phyloP scores from a whole-genome alignment of 495 filamentous ascomycete genomes.

The Talaromyces adpressus region DNA sequence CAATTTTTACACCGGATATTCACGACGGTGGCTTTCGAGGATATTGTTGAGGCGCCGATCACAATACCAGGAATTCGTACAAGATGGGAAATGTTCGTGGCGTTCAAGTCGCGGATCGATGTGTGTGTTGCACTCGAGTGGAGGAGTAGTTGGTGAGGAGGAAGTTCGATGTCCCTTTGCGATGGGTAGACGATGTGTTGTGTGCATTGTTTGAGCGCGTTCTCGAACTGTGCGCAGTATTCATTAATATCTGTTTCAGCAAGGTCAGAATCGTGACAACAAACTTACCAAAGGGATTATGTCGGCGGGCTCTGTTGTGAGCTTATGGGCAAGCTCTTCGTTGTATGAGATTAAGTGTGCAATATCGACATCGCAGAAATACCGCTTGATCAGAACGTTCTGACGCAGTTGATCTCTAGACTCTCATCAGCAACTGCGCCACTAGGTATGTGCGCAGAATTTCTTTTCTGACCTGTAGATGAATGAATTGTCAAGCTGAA shows the following conservation, averaged over 20 bases:
- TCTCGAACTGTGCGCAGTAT: conserved; percentile 69
- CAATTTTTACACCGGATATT: conserved; percentile 88
- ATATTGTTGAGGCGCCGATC: conserved; percentile 93
- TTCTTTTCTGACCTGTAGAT: conserved; percentile 70
- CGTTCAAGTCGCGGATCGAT: conserved; percentile 90
- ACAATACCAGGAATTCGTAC: conserved; percentile 96
- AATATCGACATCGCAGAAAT: conserved; percentile 95
- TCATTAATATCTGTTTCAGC: neutral
- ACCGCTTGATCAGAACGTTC: conserved; percentile 91
- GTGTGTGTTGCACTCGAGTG: conserved; percentile 86
- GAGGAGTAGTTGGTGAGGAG: conserved; percentile 91
- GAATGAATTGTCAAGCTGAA: conserved; percentile 91
- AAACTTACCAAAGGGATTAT: conserved; percentile 77
- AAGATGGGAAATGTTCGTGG: conserved; percentile 86
- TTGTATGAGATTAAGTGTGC: conserved; percentile 95
- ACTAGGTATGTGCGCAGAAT: neutral
- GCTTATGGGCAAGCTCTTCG: conserved; percentile 87
- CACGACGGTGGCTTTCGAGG: conserved; percentile 85
- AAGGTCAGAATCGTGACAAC: neutral
- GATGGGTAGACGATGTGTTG: conserved; percentile 82
- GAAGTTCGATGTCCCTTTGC: conserved; percentile 57
- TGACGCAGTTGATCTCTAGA: conserved; percentile 88
- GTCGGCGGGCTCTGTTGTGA: conserved; percentile 85
- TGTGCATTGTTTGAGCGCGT: conserved; percentile 82
- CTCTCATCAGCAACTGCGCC: conserved; percentile 9